Evolutionary conservation across 2,329 filamentous ascomycete genomes (phyloP).

Genomic region (Drechslera avenae): DNA sequence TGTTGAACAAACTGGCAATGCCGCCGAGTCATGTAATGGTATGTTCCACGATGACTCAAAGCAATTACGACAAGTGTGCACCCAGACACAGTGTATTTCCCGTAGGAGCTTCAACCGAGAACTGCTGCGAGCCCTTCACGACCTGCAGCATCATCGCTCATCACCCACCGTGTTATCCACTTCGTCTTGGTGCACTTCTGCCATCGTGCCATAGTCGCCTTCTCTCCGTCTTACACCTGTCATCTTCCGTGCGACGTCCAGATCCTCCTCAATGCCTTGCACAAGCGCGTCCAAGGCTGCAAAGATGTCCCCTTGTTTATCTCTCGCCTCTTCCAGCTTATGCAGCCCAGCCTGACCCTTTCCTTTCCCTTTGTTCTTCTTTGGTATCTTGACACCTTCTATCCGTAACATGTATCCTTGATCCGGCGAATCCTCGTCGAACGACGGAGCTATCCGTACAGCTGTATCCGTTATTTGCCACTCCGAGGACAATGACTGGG

Average conservation of each 20-base stretch:
- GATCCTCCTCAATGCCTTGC: constrained; percentile 42
- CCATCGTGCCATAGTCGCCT: constrained; percentile 15
- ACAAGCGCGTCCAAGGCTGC: constrained; percentile 46
- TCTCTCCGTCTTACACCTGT: constrained; percentile 19
- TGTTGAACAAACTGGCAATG: too few relatives aligned
- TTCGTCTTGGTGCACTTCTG: constrained; percentile 7
- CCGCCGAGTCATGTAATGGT: too few relatives aligned
- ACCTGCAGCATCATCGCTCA: constrained; percentile 5
- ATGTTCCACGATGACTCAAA: neutral
- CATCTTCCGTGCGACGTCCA: constrained; percentile 45
- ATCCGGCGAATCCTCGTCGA: constrained; percentile 55
- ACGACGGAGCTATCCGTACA: constrained; percentile 66
- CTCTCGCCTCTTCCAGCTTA: constrained; percentile 39
- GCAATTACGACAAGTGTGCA: neutral
- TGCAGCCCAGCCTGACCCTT: constrained; percentile 35
- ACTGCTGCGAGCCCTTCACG: neutral
- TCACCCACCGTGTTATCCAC: constrained; percentile 6
- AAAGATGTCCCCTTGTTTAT: constrained; percentile 44
- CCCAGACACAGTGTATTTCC: neutral
- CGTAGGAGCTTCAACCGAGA: neutral
- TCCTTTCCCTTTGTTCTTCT: constrained; percentile 39
- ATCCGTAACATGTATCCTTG: constrained; percentile 66
- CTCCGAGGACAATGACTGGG: constrained; percentile 72
- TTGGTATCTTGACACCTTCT: constrained; percentile 56
- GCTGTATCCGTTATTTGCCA: constrained; percentile 69